Base-by-base conservation (phyloP, 169 alveolate genomes). In the Cryptosporidium meleagridis region DNA sequence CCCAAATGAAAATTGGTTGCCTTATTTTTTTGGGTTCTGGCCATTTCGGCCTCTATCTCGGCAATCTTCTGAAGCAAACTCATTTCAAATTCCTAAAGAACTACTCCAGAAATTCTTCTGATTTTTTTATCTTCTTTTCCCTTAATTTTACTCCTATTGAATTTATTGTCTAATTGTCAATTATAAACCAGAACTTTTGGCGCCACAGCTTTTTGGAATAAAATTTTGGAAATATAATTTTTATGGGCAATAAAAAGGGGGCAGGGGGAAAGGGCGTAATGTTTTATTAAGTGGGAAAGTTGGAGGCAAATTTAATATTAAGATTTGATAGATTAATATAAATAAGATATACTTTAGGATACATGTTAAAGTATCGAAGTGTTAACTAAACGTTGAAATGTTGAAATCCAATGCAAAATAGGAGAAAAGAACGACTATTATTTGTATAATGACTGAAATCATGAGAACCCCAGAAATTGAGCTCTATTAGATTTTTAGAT, bases 11-110 rank as follows among this genome's bases (percentile, higher is more conserved):
- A 96, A 91, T 97, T 97, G 44, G 99, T 98, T 65, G 99, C 99
- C 92, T 98, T 98, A 93, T 98, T 98, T 94, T 98, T 98, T 92
- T 98, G 98, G 84, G 99, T 98, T 85, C 99, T 94, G 91, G 98
- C 98, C 98, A 98, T 97, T 91, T 98, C 99, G 91, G 96, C 97
- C 97, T 98, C 99, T 48, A 97, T 96, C 91, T 97, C 99, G 48
- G 98, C 98, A 21, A 97, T 97, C 93, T 96, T 97, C 89, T 96
- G 97, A 58, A 94, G 92, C 29, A 95, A 93, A 86, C 97, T 94
- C 98, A 95, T 96, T 75, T 92, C 94, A 52, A 67, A 48, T 0
- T n/a, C 16, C 7, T 48, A 23, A 26, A 21, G 37, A 26, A 70
- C 33, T 39, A 21, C 16, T 44, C 85, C 29, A 69, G 21, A 14